Percentiles rank a stretch among this genome's conserved stretches.
These are phyloP conservation scores for Bolboschoenus planiculmis DNA, from an alignment of 176 grass and related monocot genomes.

Conservation along the genomic window DNA sequence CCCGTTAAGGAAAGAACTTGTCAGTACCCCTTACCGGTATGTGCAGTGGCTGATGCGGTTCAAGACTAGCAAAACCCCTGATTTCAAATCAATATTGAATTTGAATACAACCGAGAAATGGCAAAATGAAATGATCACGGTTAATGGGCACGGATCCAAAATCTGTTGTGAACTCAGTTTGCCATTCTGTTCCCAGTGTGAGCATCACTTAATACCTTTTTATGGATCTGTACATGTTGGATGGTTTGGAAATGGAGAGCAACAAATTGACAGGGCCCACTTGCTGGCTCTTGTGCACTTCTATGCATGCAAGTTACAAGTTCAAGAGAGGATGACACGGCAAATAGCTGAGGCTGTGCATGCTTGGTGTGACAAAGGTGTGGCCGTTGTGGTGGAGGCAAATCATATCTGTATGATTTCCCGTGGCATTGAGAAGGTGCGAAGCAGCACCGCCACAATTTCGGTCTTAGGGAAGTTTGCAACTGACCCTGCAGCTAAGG, in stretches of 20 bases:
- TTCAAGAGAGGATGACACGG: constrained; percentile 96
- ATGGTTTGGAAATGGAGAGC: constrained; percentile 33
- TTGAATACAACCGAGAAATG: background rate
- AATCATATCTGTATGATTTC: constrained; percentile 95
- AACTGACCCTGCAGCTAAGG: constrained; percentile 46
- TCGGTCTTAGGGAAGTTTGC: constrained; percentile 79
- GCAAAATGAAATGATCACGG: constrained; percentile 13
- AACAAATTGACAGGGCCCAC: constrained; percentile 36
- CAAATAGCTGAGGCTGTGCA: constrained; percentile 92
- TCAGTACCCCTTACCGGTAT: constrained; percentile 61
- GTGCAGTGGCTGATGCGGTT: constrained; percentile 88
- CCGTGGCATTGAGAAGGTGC: constrained; percentile 84
- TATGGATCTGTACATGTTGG: constrained; percentile 83
- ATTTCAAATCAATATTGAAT: constrained; percentile 17
- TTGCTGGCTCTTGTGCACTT: constrained; percentile 73
- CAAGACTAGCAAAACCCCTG: constrained; percentile 37
- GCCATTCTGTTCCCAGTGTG: constrained; percentile 85
- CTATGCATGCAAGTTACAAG: constrained; percentile 90
- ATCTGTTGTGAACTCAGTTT: constrained; percentile 50
- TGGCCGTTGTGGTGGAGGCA: constrained; percentile 81
- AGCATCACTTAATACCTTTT: constrained; percentile 92
- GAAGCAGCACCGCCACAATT: constrained; percentile 80
- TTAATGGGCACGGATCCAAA: constrained; percentile 25
- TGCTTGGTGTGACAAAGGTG: constrained; percentile 38
- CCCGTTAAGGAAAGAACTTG: constrained; percentile 67